Evolutionary conservation across 1,284 basidiomycete genomes (phyloP).

Genomic region (Naganishia albida): DNA sequence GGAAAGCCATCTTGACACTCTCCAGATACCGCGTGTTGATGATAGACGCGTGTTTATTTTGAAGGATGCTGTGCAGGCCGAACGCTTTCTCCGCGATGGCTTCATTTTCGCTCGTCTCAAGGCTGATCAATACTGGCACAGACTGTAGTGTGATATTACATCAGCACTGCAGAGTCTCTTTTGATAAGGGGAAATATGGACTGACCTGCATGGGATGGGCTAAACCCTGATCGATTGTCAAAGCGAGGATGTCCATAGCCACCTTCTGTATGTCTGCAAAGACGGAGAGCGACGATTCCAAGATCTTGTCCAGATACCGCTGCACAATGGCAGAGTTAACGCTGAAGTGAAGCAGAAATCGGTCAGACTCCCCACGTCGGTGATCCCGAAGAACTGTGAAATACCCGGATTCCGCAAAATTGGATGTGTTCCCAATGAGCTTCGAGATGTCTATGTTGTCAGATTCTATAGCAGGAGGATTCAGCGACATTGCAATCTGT

Average conservation of each 20-base stretch:
- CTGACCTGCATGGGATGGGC: constrained; percentile 84
- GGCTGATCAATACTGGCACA: constrained; percentile 85
- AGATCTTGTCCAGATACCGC: constrained; percentile 79
- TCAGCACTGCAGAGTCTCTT: background rate
- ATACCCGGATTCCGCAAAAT: constrained; percentile 92
- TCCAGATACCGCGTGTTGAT: constrained; percentile 67
- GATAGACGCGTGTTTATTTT: constrained; percentile 84
- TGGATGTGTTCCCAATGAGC: constrained; percentile 88
- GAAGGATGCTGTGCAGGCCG: constrained; percentile 75
- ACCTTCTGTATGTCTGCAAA: constrained; percentile 72
- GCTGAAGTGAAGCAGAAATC: constrained; percentile 55
- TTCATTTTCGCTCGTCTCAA: constrained; percentile 76
- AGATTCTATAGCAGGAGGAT: constrained; percentile 40
- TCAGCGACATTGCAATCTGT: constrained; percentile 7
- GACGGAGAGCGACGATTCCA: constrained; percentile 75
- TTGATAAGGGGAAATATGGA: background rate
- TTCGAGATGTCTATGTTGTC: constrained; percentile 80
- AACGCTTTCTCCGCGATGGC: constrained; percentile 72
- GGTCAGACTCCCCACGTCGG: background rate
- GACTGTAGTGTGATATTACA: constrained; percentile 60
- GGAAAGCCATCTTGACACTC: constrained; percentile 54
- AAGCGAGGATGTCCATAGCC: constrained; percentile 86
- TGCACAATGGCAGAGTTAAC: constrained; percentile 92
- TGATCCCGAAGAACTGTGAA: constrained; percentile 37
- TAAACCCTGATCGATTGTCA: constrained; percentile 91